Evolutionary conservation across 2,329 filamentous ascomycete genomes (phyloP).

Genomic region (Fusarium mangiferae): DNA sequence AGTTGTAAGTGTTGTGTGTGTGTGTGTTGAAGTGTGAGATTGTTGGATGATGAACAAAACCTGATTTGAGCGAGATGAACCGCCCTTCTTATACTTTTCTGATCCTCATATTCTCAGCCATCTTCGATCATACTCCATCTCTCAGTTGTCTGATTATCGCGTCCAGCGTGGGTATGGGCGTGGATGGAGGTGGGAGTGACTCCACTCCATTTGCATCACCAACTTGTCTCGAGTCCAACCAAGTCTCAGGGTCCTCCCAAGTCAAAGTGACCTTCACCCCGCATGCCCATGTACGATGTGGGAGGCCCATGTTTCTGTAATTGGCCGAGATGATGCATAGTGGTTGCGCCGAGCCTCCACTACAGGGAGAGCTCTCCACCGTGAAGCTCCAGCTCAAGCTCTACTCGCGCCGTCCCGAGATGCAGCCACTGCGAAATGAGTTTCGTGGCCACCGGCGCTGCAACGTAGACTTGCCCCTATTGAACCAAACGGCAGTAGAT

Average conservation of each 20-base stretch:
- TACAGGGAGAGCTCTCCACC: constrained; percentile 27
- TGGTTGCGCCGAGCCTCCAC: constrained; percentile 24
- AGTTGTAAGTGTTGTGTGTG: constrained; percentile 26
- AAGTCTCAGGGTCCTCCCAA: constrained; percentile 7
- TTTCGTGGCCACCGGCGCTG: constrained; percentile 15
- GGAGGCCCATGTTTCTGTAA: constrained; percentile 10
- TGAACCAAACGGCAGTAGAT: constrained; percentile 6
- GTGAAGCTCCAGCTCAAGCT: constrained; percentile 24
- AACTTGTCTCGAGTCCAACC: constrained; percentile 25
- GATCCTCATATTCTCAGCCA: constrained; percentile 11
- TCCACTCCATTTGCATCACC: constrained; percentile 34
- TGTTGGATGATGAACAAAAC: constrained; percentile 41
- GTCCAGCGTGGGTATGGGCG: constrained; percentile 32
- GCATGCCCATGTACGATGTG: constrained; percentile 29
- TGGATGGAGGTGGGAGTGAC: constrained; percentile 20
- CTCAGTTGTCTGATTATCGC: constrained; percentile 41
- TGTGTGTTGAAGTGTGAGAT: constrained; percentile 33
- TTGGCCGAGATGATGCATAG: constrained; percentile 27
- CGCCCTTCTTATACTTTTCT: constrained; percentile 41
- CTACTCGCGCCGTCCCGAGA: constrained; percentile 28
- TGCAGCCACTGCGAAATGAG: constrained; percentile 9
- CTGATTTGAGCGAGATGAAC: constrained; percentile 26
- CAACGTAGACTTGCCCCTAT: constrained; percentile 14
- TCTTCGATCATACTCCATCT: not conserved
- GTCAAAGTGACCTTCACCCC: constrained; percentile 35